These are phyloP conservation scores for Camelina neglecta DNA, from an alignment of 345 rosid genomes.

Conservation along the genomic window DNA sequence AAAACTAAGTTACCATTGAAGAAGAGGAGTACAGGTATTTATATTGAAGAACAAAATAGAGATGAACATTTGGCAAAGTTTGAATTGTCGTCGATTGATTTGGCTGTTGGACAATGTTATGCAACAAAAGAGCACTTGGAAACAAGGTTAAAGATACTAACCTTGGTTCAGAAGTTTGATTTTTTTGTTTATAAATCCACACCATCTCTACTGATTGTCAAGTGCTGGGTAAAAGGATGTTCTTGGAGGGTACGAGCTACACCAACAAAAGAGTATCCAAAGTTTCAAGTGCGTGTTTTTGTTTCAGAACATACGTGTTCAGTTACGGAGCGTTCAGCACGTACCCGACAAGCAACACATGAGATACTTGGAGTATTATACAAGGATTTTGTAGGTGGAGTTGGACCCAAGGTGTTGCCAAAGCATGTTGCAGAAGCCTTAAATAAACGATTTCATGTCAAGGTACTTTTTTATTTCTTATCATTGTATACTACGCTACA, in stretches of 20 bases:
- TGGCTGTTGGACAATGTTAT: not conserved
- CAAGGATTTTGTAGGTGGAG: not conserved
- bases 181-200: not conserved
- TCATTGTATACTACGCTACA: too few species aligned
- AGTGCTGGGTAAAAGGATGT: not conserved
- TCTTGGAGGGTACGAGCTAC: not conserved
- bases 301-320: slow-evolving; percentile 1
- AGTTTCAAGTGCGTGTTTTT: not conserved
- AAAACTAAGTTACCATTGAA: too few species aligned
- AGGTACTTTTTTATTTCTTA: not conserved
- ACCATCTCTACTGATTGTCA: not conserved
- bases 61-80: not conserved
- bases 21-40: not conserved
- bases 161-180: not conserved
- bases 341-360: not conserved
- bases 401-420: not conserved
- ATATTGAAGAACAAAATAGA: not conserved
- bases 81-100: not conserved
- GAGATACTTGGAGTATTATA: not conserved
- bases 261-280: not conserved
- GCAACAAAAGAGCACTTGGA: not conserved
- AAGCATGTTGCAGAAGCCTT: not conserved
- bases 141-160: not conserved
- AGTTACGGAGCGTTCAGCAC: not conserved
- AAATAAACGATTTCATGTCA: not conserved